Percentiles rank a stretch among this genome's conserved stretches.
Conservation (phyloP, 148 eudicot genomes). For the Camellia japonica region DNA sequence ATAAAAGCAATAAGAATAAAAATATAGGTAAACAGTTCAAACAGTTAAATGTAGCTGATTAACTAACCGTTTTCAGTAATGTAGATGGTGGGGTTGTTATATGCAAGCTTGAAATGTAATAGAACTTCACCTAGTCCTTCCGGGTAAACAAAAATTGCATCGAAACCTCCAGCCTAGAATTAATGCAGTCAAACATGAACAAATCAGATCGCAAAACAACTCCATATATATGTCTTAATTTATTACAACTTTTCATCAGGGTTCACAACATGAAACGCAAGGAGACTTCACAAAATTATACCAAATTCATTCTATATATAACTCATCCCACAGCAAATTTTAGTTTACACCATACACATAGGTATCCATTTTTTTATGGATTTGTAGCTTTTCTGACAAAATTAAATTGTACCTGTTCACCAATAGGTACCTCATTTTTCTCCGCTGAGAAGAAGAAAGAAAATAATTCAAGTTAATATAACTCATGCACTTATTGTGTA, state of each 20-base stretch:
- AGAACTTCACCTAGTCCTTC: not conserved
- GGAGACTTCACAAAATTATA: not conserved
- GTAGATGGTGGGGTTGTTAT: not conserved
- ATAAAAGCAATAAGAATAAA: no score
- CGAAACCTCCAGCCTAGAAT: slow-evolving; percentile 3
- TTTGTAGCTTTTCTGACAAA: no score
- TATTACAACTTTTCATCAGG: no score
- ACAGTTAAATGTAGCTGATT: not conserved
- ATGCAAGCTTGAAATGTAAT: not conserved
- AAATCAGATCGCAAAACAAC: not conserved
- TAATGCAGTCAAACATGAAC: not conserved
- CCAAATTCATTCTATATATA: no score
- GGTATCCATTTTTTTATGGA: no score
- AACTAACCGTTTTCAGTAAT: slow-evolving; percentile 5
- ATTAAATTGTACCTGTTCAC: not conserved
- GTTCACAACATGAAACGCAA: not conserved
- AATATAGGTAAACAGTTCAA: no score
- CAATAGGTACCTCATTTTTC: slow-evolving; percentile 1
- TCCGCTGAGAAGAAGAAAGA: not conserved
- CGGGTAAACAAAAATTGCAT: not conserved
- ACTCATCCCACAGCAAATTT: no score
- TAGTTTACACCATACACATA: no score
- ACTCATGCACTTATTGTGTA: no score
- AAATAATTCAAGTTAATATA: not conserved
- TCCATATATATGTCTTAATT: no score